A percentile compares a stretch with the other conserved stretches of the same genome.
Evolutionary conservation across 768 basidiomycete species (phyloP).

Genomic region (Cyclocybe cylindracea): DNA sequence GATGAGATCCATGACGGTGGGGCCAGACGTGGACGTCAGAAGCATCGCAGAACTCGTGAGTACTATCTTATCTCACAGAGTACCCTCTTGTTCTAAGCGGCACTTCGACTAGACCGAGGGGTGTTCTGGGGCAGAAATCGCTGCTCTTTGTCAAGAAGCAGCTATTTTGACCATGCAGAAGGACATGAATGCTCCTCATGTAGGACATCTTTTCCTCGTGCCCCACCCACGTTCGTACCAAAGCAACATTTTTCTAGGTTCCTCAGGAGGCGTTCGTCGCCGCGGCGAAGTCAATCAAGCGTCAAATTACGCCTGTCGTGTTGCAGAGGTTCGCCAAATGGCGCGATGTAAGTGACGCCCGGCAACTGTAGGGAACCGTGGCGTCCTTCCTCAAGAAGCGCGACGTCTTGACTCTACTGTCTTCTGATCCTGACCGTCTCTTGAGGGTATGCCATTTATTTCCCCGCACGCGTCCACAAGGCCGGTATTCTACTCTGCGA

Average conservation of each 20-base stretch:
- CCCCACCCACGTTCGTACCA: background rate
- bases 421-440: too few relatives aligned
- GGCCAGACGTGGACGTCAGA: constrained; percentile 62
- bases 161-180: constrained; percentile 90
- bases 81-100: background rate
- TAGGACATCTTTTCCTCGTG: constrained; percentile 36
- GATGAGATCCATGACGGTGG: constrained; percentile 78
- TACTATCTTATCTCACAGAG: constrained; percentile 2
- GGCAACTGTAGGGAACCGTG: constrained; percentile 15
- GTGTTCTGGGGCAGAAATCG: constrained; percentile 95
- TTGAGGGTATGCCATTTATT: too few relatives aligned
- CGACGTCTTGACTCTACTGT: too few relatives aligned
- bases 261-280: constrained; percentile 68
- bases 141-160: constrained; percentile 93
- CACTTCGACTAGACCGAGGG: constrained; percentile 71
- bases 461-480: too few relatives aligned
- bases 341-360: constrained; percentile 36
- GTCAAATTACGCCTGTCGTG: constrained; percentile 84
- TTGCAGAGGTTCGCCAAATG: constrained; percentile 73
- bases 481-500: too few relatives aligned
- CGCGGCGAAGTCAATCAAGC: constrained; percentile 72
- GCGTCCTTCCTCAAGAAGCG: too few relatives aligned
- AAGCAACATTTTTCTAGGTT: constrained; percentile 53
- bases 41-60: constrained; percentile 72
- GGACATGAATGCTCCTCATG: constrained; percentile 75